Base-by-base conservation (phyloP, 148 eudicot species). In the Hydrangea macrophylla region DNA sequence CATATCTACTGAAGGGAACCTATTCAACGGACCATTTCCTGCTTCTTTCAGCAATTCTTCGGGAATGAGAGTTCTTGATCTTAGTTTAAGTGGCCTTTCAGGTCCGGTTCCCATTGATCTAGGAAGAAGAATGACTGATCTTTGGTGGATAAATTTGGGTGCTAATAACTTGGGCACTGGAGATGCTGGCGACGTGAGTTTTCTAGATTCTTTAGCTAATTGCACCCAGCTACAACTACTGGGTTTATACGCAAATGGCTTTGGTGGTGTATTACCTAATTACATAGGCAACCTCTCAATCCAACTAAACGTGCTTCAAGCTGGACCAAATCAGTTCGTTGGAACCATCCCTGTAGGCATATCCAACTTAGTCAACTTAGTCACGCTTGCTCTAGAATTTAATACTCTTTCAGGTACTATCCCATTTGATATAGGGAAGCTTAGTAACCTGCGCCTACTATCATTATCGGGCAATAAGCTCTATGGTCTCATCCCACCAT, bases 201-300 rank as follows among this genome's bases (percentile, higher is more conserved):
- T 60, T 20, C 17, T 62, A 22, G 67, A 39, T 61, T 61, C 31
- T 23, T 37, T 61, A 36, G 37, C 65, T 20, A 61, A 61, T 23
- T 61, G 65, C 32, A 39, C 18, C 67, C 23, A 9, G 54, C 33
- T 62, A 4, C 31, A 18, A 13, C 23, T 2, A 13, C 20, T 62
- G n/a, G 32, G 7, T 40, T 23, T 62, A 12, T n/a, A 0, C 24
- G 18, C 2, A 10, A 62, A 62, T 62, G 54, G 54, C 12, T 62
- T 62, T 26, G 33, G 54, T 22, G 65, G 65, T 9, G 28, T 36
- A 23, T 62, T 62, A 13, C 66, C 66, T 15, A 39, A 1, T 22
- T 40, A 55, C 35, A 5, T 64, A 27, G 23, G 23, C 24, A 64
- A 64, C 28, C 22, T 64, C 55, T 64, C 67, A 8, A 28, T 15